Base-by-base conservation (phyloP, 2,329 filamentous ascomycete species). In the Penicillium digitatum region DNA sequence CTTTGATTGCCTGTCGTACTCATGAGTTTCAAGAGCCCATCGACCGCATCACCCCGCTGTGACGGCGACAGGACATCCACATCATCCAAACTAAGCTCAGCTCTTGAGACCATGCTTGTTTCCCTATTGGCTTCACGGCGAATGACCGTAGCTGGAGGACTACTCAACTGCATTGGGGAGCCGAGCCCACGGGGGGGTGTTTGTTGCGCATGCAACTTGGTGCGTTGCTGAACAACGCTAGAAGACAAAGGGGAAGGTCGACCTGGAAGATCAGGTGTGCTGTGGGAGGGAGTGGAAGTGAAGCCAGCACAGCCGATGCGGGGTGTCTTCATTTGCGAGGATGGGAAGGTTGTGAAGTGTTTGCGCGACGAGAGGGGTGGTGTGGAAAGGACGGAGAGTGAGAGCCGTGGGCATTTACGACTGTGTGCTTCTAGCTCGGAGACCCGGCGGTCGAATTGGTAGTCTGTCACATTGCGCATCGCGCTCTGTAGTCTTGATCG, bases 391-490 rank as follows among this genome's bases (percentile, higher is more conserved):
- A 55, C 55, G 38, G 66, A 62, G 14, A 63, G 45, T 29, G 67
- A 66, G 47, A 73, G 52, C 31, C 70, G 60, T 22, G 66, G 66
- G 20, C 61, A 63, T 61, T 73, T 73, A 45, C 69, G 71, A 42
- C 71, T 72, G 56, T 73, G 70, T 35, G 68, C 72, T 61, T 76
- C 73, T 22, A 75, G 66, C n/a, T 72, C 72, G 20, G 72, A 74
- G 29, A 76, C 54, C 16, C 73, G 68, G 18, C 71, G 72, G 54
- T 76, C 74, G 47, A 76, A 69, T 54, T 74, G 68, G 52, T 72
- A 65, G 54, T 71, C 64, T 55, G 65, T 63, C 39, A 74, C 68
- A 50, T 66, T 70, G 42, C 70, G 72, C 73, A 75, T 74, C 44
- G 74, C 74, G 38, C 63, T 69, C 62, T 74, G 74, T 48, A 76